A percentile compares a stretch with the other conserved stretches of the same genome.
Conservation (phyloP, 2,329 filamentous ascomycete species). For the Ascochyta rabiei region DNA sequence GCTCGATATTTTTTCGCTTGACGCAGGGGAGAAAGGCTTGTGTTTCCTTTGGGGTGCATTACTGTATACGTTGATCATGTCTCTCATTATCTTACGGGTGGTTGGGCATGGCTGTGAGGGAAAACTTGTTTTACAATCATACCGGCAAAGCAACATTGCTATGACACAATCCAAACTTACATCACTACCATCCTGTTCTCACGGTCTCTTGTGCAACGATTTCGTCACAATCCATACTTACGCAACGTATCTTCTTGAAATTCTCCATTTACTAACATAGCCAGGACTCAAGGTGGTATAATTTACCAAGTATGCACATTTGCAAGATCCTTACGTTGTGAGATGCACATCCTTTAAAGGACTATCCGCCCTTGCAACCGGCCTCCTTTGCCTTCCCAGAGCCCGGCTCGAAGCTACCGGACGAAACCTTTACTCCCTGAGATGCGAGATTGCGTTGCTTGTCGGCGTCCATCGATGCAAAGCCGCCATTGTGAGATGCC, state of each 20-base stretch:
- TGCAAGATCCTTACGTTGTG: neutral
- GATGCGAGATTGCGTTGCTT: conserved; percentile 60
- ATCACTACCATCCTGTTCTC: neutral
- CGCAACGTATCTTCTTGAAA: neutral
- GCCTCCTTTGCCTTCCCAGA: conserved; percentile 60
- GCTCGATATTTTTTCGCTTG: conserved; percentile 1
- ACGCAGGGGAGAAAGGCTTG: conserved; percentile 9
- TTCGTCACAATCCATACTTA: neutral
- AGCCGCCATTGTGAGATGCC: conserved; percentile 44
- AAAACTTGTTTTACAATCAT: neutral
- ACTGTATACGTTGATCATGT: neutral
- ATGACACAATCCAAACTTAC: conserved; percentile 1
- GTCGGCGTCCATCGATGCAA: conserved; percentile 46
- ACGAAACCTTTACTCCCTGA: conserved; percentile 59
- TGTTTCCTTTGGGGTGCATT: neutral
- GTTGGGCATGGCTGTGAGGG: neutral
- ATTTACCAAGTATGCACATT: neutral
- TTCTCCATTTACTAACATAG: neutral
- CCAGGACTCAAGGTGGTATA: neutral
- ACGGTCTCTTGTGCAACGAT: neutral
- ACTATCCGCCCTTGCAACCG: conserved; percentile 58
- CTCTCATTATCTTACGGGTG: conserved; percentile 1
- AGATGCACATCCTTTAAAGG: neutral
- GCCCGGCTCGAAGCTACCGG: conserved; percentile 61
- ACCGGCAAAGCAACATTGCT: conserved; percentile 3